Conservation (phyloP, 2,329 filamentous ascomycete genomes). For the Trichoderma brevicompactum region DNA sequence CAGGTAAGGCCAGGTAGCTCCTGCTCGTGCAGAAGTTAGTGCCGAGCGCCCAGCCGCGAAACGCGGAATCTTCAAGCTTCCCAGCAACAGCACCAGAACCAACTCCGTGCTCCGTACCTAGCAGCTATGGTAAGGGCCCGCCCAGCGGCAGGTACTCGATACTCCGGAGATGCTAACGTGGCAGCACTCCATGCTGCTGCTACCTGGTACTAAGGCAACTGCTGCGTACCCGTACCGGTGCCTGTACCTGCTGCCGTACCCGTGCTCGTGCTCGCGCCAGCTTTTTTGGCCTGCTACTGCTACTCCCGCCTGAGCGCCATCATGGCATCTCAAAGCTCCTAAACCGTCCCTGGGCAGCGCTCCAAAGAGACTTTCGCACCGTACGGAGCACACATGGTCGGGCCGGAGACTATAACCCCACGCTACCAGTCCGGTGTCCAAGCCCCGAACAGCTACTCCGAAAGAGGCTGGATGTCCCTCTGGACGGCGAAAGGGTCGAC, state of each 20-base stretch:
- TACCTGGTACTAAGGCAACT: too few relatives aligned
- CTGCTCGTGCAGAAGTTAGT: slow-evolving; percentile 23
- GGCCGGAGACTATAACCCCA: slow-evolving; percentile 27
- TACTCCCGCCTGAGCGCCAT: slow-evolving; percentile 2
- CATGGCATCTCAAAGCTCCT: background rate
- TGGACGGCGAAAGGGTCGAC: slow-evolving; percentile 4
- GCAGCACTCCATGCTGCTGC: background rate
- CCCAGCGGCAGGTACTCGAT: background rate
- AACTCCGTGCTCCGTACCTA: background rate
- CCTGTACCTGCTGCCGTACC: background rate
- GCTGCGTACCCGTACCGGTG: background rate
- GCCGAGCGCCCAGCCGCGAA: slow-evolving; percentile 19
- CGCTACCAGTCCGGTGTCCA: slow-evolving; percentile 26
- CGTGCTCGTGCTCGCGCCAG: background rate
- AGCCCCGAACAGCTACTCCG: slow-evolving; percentile 24
- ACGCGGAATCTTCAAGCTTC: slow-evolving; percentile 23
- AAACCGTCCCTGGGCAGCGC: background rate
- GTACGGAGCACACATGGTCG: slow-evolving; percentile 29
- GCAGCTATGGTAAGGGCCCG: background rate
- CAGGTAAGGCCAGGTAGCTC: slow-evolving; percentile 10
- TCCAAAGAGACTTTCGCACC: slow-evolving; percentile 29
- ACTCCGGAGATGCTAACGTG: too few relatives aligned
- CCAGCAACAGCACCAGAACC: background rate
- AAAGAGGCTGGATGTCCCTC: slow-evolving; percentile 16
- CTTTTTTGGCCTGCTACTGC: background rate